Conservation (phyloP, 192 early-diverging fungal genomes). For the Endogone sp. region DNA sequence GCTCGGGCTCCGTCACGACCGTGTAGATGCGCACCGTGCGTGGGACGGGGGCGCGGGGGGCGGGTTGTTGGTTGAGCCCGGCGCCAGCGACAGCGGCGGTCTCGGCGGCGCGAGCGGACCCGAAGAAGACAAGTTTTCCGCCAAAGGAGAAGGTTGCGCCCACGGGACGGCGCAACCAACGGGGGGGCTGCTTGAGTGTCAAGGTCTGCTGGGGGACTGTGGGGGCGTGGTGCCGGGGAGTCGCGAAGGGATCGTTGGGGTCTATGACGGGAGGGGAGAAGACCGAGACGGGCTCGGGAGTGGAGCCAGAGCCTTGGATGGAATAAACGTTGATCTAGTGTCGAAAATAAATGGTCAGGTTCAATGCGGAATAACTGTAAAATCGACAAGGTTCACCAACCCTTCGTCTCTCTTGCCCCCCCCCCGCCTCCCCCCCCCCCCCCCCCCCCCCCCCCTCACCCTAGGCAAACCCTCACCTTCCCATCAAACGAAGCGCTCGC, state of each 20-base stretch:
- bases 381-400: not conserved
- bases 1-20: conserved; percentile 70
- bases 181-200: conserved; percentile 80
- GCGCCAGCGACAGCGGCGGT: conserved; percentile 34
- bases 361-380: not conserved
- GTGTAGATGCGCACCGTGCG: conserved; percentile 50
- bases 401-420: too few species aligned
- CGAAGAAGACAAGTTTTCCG: conserved; percentile 81
- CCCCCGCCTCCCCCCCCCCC: too few species aligned
- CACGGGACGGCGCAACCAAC: conserved; percentile 89
- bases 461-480: conserved; percentile 49
- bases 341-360: not conserved
- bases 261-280: conserved; percentile 26
- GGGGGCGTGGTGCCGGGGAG: conserved; percentile 29
- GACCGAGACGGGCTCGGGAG: conserved; percentile 13
- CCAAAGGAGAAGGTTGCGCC: conserved; percentile 89
- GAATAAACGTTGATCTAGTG: conserved; percentile 73
- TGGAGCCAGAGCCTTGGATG: conserved; percentile 52
- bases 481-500: conserved; percentile 92
- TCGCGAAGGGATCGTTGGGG: conserved; percentile 78
- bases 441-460: too few species aligned
- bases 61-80: conserved; percentile 12
- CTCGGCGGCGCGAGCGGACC: too few species aligned
- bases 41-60: conserved; percentile 38
- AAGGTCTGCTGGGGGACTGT: conserved; percentile 38